Base-by-base conservation (phyloP, 2,329 filamentous ascomycete species). In the Colletotrichum orchidophilum region DNA sequence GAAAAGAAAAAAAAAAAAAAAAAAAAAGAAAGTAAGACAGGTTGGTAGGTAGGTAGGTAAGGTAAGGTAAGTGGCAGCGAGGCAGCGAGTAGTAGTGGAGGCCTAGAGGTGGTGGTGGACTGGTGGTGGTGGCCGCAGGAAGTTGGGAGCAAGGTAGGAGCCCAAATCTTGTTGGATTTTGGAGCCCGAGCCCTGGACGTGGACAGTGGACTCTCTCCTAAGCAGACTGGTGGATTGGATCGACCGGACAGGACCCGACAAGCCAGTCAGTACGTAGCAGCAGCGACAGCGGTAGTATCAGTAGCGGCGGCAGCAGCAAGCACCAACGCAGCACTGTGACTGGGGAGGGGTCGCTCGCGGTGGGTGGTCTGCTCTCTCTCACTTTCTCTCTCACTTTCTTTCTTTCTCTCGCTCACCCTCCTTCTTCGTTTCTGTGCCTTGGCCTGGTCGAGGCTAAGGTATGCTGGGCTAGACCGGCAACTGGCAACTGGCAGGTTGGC, bases 221-320 rank as follows among this genome's bases (percentile, higher is more conserved):
- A 70, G 70, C 66, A 70, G 70, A 70, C 66, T 69, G 70, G 70
- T 65, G 62, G 66, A 66, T 66, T 72, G 64, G 68, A 71, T 71
- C 68, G 68, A 71, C 68, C 68, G 64, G 68, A 71, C 64, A 68
- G 68, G 68, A 71, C 68, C 68, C 68, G 68, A 68, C 58, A 61
- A 46, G 58, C 42, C 63, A 68, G 58, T 55, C 26, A 66, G 57
- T 58, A 71, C 63, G 67, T 70, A 59, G 54, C 15, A 33, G 63
- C 21, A 49, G 42, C 39, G 46, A 24, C 53, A 35, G 53, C 35
- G 27, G 63, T 52, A 59, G 35, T 52, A 65, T 58, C 53, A 65
- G 53, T 31, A 46, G 63, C 63, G 27, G 21, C 63, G 53, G 54
- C 54, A 60, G 29, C 63, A 66, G 63, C 39, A 50, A 60, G 46